Percentiles rank a stretch among this genome's conserved stretches.
Conservation (phyloP, 2,329 filamentous ascomycete species). For the Malbranchea cinnamomea region DNA sequence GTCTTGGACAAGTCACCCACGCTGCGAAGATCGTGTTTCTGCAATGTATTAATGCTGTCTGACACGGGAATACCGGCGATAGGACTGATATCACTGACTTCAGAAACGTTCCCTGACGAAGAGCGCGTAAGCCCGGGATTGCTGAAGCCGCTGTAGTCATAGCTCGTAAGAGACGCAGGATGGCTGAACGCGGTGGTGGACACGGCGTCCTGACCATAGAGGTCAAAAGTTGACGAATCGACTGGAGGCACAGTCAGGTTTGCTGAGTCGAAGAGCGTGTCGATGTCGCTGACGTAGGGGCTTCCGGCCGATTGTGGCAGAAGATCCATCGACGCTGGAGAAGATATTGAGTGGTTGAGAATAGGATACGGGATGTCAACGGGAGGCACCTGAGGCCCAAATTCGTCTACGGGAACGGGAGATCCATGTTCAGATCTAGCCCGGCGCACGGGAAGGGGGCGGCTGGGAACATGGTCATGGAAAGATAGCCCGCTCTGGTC, state of each 20-base stretch:
- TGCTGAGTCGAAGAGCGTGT: conserved; percentile 24
- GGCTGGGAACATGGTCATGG: conserved; percentile 18
- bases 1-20: no score
- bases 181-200: conserved; percentile 29
- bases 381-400: conserved; percentile 22
- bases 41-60: no score
- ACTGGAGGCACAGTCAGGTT: conserved; percentile 28
- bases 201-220: conserved; percentile 22
- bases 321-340: conserved; percentile 21
- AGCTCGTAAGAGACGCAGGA: conserved; percentile 31
- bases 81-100: conserved; percentile 31
- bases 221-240: conserved; percentile 35
- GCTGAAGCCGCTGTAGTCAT: conserved; percentile 27
- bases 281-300: conserved; percentile 31
- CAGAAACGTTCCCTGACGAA: conserved; percentile 35
- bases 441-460: conserved; percentile 20
- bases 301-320: conserved; percentile 23
- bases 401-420: conserved; percentile 23
- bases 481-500: conserved; percentile 15
- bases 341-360: conserved; percentile 19
- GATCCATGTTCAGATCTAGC: conserved; percentile 34
- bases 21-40: no score
- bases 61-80: conserved; percentile 9
- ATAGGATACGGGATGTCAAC: conserved; percentile 26
- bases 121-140: conserved; percentile 27